Base-by-base conservation (phyloP, 148 eudicot species). In the Heliosperma pusillum region DNA sequence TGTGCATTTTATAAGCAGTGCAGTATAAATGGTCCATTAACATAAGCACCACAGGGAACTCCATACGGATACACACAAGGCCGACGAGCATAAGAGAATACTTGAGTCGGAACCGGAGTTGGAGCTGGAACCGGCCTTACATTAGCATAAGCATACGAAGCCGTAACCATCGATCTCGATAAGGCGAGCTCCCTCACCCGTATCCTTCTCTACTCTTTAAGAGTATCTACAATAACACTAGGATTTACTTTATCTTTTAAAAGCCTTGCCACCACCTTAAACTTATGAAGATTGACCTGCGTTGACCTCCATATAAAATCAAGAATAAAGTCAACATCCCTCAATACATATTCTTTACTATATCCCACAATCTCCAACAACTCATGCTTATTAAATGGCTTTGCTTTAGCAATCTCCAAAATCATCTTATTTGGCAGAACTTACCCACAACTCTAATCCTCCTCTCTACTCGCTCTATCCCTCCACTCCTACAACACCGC, bases 371-470 rank as follows among this genome's bases (percentile, higher is more conserved):
- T 33, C 7, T 52, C 7, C 20, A 75, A 4, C 64, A 65, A 55
- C 1, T 20, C 61, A 5, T 52, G 10, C 36, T 16, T 5, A 2
- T 15, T 30, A 8, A 21, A 0, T 0, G 80, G 70, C 40, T 29
- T 13, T 11, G 0, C 30, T 20, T 61, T 36, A 8, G 71, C 80
- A 1, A 78, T 72, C 10, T 78, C 58, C 13, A 63, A 3, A 1
- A 78, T 24, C 8, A 12, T 0, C 7, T 65, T 65, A 5, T 78
- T 64, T 0, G 80, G 80, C 16, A 78, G 17, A 3, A 78, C 25
- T 5, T 71, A 72, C 0, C 58, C 66, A n/a, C 57, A 63, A 25
- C 80, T 78, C 58, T 78, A 66, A 26, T 78, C 76, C 12, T 78
- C 71, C 20, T 65, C 11, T 22, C 76, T 66, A 7, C 75, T 69